These are phyloP conservation scores for Agarophyton chilense DNA, from an alignment of 23 red algal species.

Conservation along the genomic window DNA sequence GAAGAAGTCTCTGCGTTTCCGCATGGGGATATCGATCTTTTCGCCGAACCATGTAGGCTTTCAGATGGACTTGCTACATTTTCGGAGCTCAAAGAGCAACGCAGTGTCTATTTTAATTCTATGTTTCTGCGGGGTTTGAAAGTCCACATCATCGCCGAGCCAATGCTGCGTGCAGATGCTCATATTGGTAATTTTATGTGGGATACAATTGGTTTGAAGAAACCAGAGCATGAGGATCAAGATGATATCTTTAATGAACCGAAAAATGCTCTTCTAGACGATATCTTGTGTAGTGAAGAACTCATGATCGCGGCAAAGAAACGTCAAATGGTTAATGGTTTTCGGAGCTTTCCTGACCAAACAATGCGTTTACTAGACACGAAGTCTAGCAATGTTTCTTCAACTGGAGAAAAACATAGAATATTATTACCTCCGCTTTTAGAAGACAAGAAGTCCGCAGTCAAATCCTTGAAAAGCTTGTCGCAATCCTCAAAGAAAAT, in stretches of 20 bases:
- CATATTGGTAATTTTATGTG: not conserved
- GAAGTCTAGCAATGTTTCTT: not conserved
- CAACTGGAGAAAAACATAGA: not conserved
- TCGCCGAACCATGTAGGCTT: not conserved
- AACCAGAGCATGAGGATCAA: not conserved
- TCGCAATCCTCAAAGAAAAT: not conserved
- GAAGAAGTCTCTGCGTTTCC: constrained; percentile 16
- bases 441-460: not conserved
- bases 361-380: not conserved
- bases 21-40: not conserved
- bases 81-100: constrained; percentile 17
- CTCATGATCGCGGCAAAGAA: not conserved
- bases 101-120: not conserved
- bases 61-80: constrained; percentile 6
- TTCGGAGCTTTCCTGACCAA: constrained; percentile 17
- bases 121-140: constrained; percentile 10
- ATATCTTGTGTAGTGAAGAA: not conserved
- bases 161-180: not conserved
- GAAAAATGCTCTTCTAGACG: not conserved
- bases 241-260: not conserved
- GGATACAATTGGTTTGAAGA: constrained; percentile 24
- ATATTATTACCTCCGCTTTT: not conserved
- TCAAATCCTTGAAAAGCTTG: not conserved
- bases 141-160: not conserved
- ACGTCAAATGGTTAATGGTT: constrained; percentile 16